A percentile compares a stretch with the other conserved stretches of the same genome.
Conservation (phyloP, 805 yeast genomes). For the Peterozyma xylosa region DNA sequence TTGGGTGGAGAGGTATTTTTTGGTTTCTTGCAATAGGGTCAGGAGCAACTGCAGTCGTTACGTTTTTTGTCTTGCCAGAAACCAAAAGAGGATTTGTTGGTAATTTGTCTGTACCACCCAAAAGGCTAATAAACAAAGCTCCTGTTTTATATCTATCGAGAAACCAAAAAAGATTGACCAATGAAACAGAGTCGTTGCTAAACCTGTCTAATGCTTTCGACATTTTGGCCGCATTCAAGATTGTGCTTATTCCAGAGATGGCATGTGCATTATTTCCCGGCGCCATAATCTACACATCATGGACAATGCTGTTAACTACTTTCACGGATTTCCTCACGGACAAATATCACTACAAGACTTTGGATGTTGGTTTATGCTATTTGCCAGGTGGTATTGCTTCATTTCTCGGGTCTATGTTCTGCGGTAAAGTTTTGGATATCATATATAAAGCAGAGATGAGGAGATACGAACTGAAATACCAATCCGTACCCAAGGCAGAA, state of each 20-base stretch:
- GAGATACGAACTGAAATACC: slow-evolving; percentile 21
- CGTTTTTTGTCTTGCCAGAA: slow-evolving; percentile 29
- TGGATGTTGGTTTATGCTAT: slow-evolving; percentile 63
- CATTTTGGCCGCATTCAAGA: slow-evolving; percentile 30
- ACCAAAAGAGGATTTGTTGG: slow-evolving; percentile 31
- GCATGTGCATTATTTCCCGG: slow-evolving; percentile 44
- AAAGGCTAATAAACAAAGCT: slow-evolving; percentile 1
- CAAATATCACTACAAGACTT: slow-evolving; percentile 41
- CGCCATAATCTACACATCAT: slow-evolving; percentile 57
- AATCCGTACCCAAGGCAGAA: slow-evolving; percentile 3
- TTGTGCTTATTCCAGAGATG: slow-evolving; percentile 37
- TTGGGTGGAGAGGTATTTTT: slow-evolving; percentile 64
- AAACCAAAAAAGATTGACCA: background rate
- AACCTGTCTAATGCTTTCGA: slow-evolving; percentile 17
- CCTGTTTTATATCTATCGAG: slow-evolving; percentile 8
- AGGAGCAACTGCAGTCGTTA: slow-evolving; percentile 28
- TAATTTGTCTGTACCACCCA: slow-evolving; percentile 15
- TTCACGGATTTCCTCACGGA: slow-evolving; percentile 46
- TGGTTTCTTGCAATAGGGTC: slow-evolving; percentile 62
- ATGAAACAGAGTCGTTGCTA: slow-evolving; percentile 17
- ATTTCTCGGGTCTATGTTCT: slow-evolving; percentile 46
- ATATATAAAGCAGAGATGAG: slow-evolving; percentile 30
- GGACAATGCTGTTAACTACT: slow-evolving; percentile 66
- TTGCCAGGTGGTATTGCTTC: slow-evolving; percentile 70
- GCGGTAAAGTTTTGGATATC: slow-evolving; percentile 53